Evolutionary conservation across 1,284 basidiomycete species (phyloP).

Genomic region (Boletus hoseneyae): DNA sequence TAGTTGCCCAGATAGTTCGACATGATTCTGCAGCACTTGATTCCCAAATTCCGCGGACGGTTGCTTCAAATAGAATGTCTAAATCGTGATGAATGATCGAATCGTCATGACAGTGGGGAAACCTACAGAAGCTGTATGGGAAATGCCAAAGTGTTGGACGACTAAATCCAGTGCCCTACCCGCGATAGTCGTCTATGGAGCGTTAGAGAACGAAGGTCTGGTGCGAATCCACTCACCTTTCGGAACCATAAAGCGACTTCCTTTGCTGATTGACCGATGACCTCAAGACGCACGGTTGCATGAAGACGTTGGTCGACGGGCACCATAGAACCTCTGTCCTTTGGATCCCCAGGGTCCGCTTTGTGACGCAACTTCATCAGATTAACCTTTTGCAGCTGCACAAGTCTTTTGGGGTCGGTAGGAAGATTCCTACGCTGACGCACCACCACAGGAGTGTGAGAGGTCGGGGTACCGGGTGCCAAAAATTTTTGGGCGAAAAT

Average conservation of each 20-base stretch:
- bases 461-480: constrained; percentile 16
- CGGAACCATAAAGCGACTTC: constrained; percentile 60
- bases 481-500: constrained; percentile 58
- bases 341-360: constrained; percentile 59
- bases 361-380: constrained; percentile 71
- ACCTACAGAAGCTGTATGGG: constrained; percentile 25
- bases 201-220: constrained; percentile 8
- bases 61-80: constrained; percentile 35
- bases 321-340: constrained; percentile 44
- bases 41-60: constrained; percentile 20
- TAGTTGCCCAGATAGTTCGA: constrained; percentile 37
- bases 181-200: constrained; percentile 38
- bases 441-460: constrained; percentile 22
- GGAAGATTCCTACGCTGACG: constrained; percentile 34
- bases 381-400: constrained; percentile 54
- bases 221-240: constrained; percentile 41
- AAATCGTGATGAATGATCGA: neutral
- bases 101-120: neutral
- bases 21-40: constrained; percentile 39
- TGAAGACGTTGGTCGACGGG: constrained; percentile 56
- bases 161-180: constrained; percentile 51
- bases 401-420: constrained; percentile 52
- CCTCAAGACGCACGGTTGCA: constrained; percentile 40
- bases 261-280: constrained; percentile 25
- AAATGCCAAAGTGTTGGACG: constrained; percentile 35